Evolutionary conservation across 257 asterid genomes (phyloP), one percentile per base, ranked within the genome.

Genomic region (Solanum etuberosum): DNA sequence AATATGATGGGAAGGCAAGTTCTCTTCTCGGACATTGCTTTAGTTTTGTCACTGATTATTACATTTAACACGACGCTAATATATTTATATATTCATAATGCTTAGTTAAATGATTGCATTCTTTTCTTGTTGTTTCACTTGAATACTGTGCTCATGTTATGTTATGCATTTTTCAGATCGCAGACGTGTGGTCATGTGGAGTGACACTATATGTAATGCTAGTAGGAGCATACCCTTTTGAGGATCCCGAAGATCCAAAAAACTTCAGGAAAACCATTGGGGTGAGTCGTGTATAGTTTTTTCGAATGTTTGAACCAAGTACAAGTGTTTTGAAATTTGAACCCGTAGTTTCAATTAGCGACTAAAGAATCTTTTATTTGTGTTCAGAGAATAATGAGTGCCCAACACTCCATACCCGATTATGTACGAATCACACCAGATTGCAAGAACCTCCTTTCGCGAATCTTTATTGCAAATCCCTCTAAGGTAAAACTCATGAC

Each of bases 181-280:
- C 99, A 73, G 99, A 97, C 90, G 98, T 97, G 25, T 97, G 99
- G 99, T 97, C 99, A 10, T 94, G 98, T 80, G 98, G 98, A 8
- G 99, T 95, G 91, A 97, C 99, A 38, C 90, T 97, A 85, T 97
- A 95, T 87, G 98, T 97, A 73, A 97, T 97, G 99, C 87, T 97
- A 90, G 98, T 95, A 25, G 99, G 99, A 83, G 97, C 98, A 54
- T 97, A 97, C 80, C 99, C 99, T 67, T 97, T 97, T 72, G 99
- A 97, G 91, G 99, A 97, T 87, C 98, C 92, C 63, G 96, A 94
- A 67, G 99, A 97, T 90, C 98, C 98, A 3, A 97, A 94, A 89
- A 97, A 97, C 91, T 95, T 97, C 93, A 90, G 95, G 87, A 97
- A 95, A 90, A 95, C 98, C 85, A 97, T 97, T 88, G 94, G 91